Evolutionary conservation across 2,329 filamentous ascomycete species (phyloP).

Genomic region (Colletotrichum brevisporum): DNA sequence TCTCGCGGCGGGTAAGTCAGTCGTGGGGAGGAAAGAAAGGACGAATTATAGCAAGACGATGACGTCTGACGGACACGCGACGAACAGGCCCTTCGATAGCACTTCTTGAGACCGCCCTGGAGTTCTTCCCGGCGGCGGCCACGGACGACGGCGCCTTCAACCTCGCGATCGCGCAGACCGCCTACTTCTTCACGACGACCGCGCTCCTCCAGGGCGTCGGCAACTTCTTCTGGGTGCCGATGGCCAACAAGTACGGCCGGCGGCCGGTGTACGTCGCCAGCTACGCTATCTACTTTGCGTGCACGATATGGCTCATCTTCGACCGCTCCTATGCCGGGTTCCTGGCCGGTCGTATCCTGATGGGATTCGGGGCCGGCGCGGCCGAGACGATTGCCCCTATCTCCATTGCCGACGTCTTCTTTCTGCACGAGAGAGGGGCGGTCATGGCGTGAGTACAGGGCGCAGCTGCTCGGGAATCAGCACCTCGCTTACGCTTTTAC

Average conservation of each 20-base stretch:
- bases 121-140: conserved; percentile 59
- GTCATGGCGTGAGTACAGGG: conserved; percentile 61
- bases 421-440: conserved; percentile 67
- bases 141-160: conserved; percentile 47
- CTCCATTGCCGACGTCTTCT: conserved; percentile 69
- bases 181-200: conserved; percentile 68
- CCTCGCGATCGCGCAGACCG: conserved; percentile 56
- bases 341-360: conserved; percentile 62
- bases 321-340: conserved; percentile 57
- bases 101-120: conserved; percentile 60
- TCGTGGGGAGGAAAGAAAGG: background rate
- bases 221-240: conserved; percentile 62
- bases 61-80: background rate
- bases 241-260: conserved; percentile 61
- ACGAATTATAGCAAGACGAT: background rate
- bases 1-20: conserved; percentile 61
- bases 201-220: conserved; percentile 64
- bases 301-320: conserved; percentile 59
- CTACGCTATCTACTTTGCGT: conserved; percentile 59
- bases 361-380: conserved; percentile 68
- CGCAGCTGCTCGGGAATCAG: background rate
- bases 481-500: conserved; percentile 6
- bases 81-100: conserved; percentile 61
- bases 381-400: conserved; percentile 66
- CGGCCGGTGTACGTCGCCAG: conserved; percentile 59